A percentile compares a stretch with the other conserved stretches of the same genome.
Conservation (phyloP, 1,139 yeast genomes). For the Scheffersomyces illinoinensis region DNA sequence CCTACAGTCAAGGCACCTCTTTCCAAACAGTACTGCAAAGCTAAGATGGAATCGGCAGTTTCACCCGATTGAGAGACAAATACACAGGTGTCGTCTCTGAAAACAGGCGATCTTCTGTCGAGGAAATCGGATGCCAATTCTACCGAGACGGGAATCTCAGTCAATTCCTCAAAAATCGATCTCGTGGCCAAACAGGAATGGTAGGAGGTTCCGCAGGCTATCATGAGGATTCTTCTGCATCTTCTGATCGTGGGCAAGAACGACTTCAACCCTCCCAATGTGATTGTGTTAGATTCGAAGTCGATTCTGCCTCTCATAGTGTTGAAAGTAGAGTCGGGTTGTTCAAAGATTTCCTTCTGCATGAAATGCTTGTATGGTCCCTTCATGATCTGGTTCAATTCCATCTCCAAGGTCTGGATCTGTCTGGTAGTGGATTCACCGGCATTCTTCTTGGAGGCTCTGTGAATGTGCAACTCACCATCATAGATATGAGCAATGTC, state of each 20-base stretch:
- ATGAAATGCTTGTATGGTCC: constrained; percentile 95
- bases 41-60: constrained; percentile 97
- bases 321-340: constrained; percentile 96
- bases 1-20: constrained; percentile 98
- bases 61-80: constrained; percentile 99
- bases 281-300: constrained; percentile 74
- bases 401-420: constrained; percentile 95
- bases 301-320: constrained; percentile 99
- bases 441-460: constrained; percentile 79
- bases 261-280: constrained; percentile 86
- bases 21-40: constrained; percentile 92
- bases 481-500: constrained; percentile 98
- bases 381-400: constrained; percentile 96
- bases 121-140: constrained; percentile 97
- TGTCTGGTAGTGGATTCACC: constrained; percentile 94
- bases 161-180: constrained; percentile 92
- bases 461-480: constrained; percentile 97
- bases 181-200: constrained; percentile 98
- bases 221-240: constrained; percentile 94
- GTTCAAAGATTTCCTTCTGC: constrained; percentile 99
- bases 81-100: constrained; percentile 96
- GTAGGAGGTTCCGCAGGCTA: constrained; percentile 99
- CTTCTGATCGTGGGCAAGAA: constrained; percentile 89
- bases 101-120: constrained; percentile 93
- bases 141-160: constrained; percentile 93